Base-by-base conservation (phyloP, 768 basidiomycete species). In the Boletus barrowsii region DNA sequence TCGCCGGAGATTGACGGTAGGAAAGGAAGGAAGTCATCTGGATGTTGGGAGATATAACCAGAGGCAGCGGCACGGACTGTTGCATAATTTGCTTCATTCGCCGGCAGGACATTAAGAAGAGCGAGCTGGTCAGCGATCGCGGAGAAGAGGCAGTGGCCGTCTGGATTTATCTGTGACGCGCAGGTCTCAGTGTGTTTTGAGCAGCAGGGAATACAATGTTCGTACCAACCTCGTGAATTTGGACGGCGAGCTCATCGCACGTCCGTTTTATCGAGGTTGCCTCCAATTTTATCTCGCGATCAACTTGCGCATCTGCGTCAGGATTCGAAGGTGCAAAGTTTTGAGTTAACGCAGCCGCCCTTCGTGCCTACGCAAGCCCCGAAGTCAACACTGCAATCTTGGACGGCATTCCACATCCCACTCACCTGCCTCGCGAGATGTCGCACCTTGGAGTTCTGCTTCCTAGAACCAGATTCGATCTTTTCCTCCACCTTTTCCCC, bases 121-220 rank as follows among this genome's bases (percentile, higher is more conserved):
- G 76, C 76, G 32, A 97, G 83, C 68, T 99, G 96, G 70, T 98
- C 93, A 24, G 92, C 96, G 24, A 98, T 76, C 10, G 96, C 92
- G 44, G 93, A 89, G 75, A 88, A 99, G 30, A 98, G 84, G 73
- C 96, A 98, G 63, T 98, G 95, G 0, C 96, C 96, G 63, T 98
- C 96, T 17, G 96, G 93, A 55, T 86, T 85, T 62, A 98, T 87
- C 93, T 97, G 60, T 53, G n/a, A 15, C 7, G n/a, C 5, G 37
- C 10, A 50, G 33, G 39, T 36, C 50, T 48, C 22, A 22, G 22
- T 20, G 42, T 35, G 49, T 45, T 46, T 48, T 46, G 18, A 49
- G 44, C 37, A 39, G 55, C 22, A 22, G 18, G 18, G 11, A 49
- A 41, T 35, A 45, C 8, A 9, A 48, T 29, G n/a, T 9, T 32